A percentile compares a stretch with the other conserved stretches of the same genome.
Conservation (phyloP, 352 stramenopile species). For the Phytophthora constricta region DNA sequence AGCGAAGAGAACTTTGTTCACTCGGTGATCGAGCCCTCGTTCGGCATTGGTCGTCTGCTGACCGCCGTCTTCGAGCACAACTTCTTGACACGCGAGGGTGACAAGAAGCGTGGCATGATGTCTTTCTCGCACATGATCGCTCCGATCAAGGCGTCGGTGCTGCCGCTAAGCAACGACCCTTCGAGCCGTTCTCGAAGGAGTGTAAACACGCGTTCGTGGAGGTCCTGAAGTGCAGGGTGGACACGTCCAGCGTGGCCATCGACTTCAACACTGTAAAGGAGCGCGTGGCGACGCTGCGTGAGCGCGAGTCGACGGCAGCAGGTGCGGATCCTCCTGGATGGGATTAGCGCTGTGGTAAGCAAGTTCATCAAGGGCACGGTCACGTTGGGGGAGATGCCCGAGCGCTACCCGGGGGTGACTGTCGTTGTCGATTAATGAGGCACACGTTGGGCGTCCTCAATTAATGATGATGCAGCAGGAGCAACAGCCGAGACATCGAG, state of each 20-base stretch:
- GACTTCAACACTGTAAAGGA: constrained; percentile 97
- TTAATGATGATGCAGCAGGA: background rate
- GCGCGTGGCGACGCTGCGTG: constrained; percentile 96
- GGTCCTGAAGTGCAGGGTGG: constrained; percentile 90
- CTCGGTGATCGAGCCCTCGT: constrained; percentile 99
- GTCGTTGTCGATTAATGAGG: constrained; percentile 37
- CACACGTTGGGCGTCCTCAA: background rate
- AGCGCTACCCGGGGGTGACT: constrained; percentile 86
- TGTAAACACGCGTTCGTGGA: constrained; percentile 75
- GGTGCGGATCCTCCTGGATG: constrained; percentile 92
- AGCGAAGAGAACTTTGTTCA: constrained; percentile 98
- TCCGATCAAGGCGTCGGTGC: constrained; percentile 98
- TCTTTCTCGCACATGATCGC: constrained; percentile 96
- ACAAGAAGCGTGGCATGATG: constrained; percentile 98
- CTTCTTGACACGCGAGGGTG: constrained; percentile 96
- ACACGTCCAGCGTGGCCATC: constrained; percentile 96
- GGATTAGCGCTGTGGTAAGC: constrained; percentile 84
- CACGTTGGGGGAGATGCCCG: constrained; percentile 83
- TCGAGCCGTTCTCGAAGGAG: constrained; percentile 83
- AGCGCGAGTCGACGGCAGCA: constrained; percentile 98
- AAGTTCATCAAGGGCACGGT: constrained; percentile 85
- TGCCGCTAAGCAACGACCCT: constrained; percentile 93
- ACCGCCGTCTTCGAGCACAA: constrained; percentile 99
- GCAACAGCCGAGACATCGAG: background rate
- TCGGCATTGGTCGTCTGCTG: constrained; percentile 98